Conservation (phyloP, 306 rosid genomes). For the Vigna unguiculata region DNA sequence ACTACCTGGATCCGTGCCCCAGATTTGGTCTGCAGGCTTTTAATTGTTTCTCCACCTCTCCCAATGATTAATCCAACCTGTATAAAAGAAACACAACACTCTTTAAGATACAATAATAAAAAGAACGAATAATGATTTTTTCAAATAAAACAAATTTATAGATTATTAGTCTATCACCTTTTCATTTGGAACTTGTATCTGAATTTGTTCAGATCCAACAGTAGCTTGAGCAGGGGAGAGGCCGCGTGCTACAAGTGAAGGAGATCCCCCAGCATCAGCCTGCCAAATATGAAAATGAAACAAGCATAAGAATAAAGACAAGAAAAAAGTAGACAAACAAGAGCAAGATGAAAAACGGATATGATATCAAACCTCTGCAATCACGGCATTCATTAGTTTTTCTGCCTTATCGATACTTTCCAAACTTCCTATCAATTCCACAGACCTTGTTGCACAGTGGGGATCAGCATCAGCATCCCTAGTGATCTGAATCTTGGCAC, state of each 20-base stretch:
- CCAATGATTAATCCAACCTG: conserved; percentile 99
- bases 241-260: conserved; percentile 93
- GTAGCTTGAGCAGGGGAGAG: conserved; percentile 71
- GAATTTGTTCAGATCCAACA: conserved; percentile 93
- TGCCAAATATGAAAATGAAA: conserved; percentile 49
- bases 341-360: not conserved
- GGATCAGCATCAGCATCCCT: conserved; percentile 94
- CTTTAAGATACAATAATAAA: conserved; percentile 4
- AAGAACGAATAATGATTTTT: not conserved
- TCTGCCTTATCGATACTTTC: conserved; percentile 89
- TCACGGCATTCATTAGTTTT: conserved; percentile 86
- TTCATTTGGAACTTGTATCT: conserved; percentile 95
- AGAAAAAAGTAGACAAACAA: not conserved
- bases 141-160: not conserved
- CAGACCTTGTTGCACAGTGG: conserved; percentile 69
- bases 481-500: conserved; percentile 94
- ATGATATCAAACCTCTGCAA: conserved; percentile 73
- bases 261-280: conserved; percentile 99
- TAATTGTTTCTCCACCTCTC: conserved; percentile 97
- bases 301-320: not conserved
- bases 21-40: conserved; percentile 86
- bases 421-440: conserved; percentile 80
- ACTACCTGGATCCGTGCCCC: conserved; percentile 99
- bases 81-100: conserved; percentile 5
- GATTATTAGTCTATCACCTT: conserved; percentile 58